phyloP scores from a whole-genome alignment of 257 asterid genomes.

The Verbena officinalis region DNA sequence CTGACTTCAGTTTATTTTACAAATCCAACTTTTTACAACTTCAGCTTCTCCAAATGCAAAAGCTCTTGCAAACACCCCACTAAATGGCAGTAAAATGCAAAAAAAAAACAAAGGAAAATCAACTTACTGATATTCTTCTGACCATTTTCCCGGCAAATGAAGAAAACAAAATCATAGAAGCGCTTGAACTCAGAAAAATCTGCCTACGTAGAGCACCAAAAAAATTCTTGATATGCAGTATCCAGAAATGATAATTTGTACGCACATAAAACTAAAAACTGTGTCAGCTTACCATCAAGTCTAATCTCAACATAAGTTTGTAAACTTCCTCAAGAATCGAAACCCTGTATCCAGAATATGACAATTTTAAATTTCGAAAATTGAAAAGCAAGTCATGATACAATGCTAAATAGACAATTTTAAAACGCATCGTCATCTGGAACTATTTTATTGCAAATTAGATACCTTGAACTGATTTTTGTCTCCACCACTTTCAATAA shows the following conservation, averaged over 20 bases:
- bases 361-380: constrained; percentile 13
- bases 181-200: constrained; percentile 79
- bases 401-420: not conserved
- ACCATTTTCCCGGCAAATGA: constrained; percentile 94
- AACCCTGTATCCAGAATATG: constrained; percentile 46
- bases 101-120: constrained; percentile 9
- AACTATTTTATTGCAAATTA: constrained; percentile 10
- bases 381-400: not conserved
- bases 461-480: constrained; percentile 57
- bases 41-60: too few relatives aligned
- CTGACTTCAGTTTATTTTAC: too few relatives aligned
- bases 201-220: constrained; percentile 49
- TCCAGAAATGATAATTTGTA: not conserved
- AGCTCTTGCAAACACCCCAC: too few relatives aligned
- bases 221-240: constrained; percentile 24
- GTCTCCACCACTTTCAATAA: constrained; percentile 65
- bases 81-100: constrained; percentile 6
- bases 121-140: constrained; percentile 89
- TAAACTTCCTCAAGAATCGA: constrained; percentile 71
- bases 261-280: constrained; percentile 23
- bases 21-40: too few relatives aligned
- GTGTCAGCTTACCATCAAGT: constrained; percentile 60
- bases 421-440: not conserved
- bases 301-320: constrained; percentile 72
- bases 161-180: constrained; percentile 90